These are phyloP conservation scores for Malus fusca DNA, from an alignment of 306 rosid genomes.

Conservation along the genomic window DNA sequence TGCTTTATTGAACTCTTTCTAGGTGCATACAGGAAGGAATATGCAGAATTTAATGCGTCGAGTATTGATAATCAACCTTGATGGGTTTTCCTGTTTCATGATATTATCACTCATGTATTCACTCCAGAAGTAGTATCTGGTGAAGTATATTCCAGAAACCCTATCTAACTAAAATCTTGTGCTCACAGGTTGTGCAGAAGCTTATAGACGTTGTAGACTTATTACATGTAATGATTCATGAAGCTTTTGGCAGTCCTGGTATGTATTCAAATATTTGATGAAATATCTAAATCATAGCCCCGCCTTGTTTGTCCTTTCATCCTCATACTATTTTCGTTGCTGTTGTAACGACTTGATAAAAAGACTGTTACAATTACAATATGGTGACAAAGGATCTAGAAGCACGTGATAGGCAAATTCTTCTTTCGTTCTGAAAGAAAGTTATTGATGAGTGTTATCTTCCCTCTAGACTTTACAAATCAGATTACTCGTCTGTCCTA, in stretches of 20 bases:
- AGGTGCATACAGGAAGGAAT: neutral
- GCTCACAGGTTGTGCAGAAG: constrained; percentile 84
- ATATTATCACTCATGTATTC: too few species aligned
- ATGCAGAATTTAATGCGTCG: neutral
- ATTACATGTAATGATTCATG: constrained; percentile 82
- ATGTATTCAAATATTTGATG: constrained; percentile 12
- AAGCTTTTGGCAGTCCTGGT: constrained; percentile 88
- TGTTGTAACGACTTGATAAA: neutral
- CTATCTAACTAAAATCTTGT: constrained; percentile 21
- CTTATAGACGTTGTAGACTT: constrained; percentile 71
- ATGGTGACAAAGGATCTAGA: neutral
- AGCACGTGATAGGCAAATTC: neutral
- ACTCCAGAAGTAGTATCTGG: neutral
- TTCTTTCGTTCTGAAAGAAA: neutral
- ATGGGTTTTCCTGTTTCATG: neutral
- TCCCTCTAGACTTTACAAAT: neutral
- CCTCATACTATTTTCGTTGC: neutral
- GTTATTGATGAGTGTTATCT: neutral
- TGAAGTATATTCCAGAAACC: neutral
- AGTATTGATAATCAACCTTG: neutral
- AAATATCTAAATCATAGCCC: neutral
- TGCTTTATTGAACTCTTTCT: constrained; percentile 2
- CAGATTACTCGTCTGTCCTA: neutral
- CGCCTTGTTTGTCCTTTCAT: too few species aligned
- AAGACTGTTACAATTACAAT: neutral